Percentiles rank a stretch among this genome's conserved stretches.
phyloP scores from a whole-genome alignment of 352 stramenopile species.

The Blastocystis sp. region DNA sequence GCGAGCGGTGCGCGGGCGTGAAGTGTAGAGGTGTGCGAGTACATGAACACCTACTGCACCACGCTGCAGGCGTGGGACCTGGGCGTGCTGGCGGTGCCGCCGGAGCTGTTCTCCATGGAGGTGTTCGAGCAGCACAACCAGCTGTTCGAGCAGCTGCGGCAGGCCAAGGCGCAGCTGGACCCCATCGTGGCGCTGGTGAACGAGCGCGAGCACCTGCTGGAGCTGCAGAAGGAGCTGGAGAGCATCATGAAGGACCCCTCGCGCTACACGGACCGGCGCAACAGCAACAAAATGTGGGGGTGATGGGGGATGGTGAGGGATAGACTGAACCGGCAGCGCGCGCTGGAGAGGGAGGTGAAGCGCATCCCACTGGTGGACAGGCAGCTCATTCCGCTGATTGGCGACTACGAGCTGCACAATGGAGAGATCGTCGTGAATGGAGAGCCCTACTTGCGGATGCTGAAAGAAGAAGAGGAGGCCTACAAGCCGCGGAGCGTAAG shows the following conservation, averaged over 20 bases:
- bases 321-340: neutral
- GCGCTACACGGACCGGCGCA: conserved; percentile 15
- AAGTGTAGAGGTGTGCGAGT: conserved; percentile 4
- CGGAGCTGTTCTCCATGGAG: conserved; percentile 29
- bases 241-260: neutral
- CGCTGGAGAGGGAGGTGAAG: conserved; percentile 18
- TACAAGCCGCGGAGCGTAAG: conserved; percentile 1
- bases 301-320: neutral
- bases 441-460: neutral
- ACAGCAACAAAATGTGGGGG: conserved; percentile 22
- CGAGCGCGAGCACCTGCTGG: conserved; percentile 3
- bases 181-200: conserved; percentile 22
- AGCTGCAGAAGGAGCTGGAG: conserved; percentile 7
- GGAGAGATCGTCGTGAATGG: conserved; percentile 22
- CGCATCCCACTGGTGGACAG: neutral
- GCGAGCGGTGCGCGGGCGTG: neutral
- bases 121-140: conserved; percentile 59
- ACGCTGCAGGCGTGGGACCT: conserved; percentile 29
- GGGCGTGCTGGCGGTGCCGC: neutral
- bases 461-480: conserved; percentile 24
- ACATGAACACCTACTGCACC: conserved; percentile 6
- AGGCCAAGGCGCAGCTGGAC: conserved; percentile 8
- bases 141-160: neutral
- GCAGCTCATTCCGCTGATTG: conserved; percentile 5
- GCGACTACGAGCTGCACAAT: conserved; percentile 15